phyloP scores from a whole-genome alignment of 768 basidiomycete species.

The Mycena sanguinolenta region DNA sequence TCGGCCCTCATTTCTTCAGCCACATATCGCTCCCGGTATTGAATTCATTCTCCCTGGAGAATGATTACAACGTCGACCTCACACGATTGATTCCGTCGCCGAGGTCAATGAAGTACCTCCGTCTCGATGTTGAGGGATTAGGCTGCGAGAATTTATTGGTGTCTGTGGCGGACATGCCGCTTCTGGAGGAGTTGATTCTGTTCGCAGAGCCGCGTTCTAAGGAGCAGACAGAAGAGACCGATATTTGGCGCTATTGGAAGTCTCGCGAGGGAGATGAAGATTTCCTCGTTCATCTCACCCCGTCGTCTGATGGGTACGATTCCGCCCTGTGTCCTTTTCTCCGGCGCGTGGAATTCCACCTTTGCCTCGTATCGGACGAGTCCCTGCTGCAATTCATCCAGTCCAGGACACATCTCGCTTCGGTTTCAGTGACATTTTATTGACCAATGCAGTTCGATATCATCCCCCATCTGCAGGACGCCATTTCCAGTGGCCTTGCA shows the following conservation, averaged over 20 bases:
- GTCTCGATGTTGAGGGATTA: neutral
- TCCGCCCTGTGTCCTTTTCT: neutral
- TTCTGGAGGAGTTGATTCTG: neutral
- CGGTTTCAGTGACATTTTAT: neutral
- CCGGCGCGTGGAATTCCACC: neutral
- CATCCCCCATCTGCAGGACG: neutral
- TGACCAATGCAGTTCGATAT: neutral
- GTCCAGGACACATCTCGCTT: neutral
- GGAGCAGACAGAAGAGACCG: constrained; percentile 2
- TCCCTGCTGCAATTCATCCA: neutral
- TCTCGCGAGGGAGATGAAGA: neutral
- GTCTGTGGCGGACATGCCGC: neutral
- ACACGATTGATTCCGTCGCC: neutral
- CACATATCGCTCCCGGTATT: neutral
- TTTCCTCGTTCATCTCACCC: neutral
- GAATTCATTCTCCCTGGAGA: neutral
- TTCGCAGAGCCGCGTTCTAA: neutral
- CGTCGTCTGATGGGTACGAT: too few species aligned
- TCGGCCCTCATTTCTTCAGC: neutral
- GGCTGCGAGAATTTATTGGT: neutral
- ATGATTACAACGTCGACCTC: neutral
- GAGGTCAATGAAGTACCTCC: neutral
- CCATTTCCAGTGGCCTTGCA: neutral
- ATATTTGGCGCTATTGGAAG: constrained; percentile 6
- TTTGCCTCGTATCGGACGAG: neutral